Evolutionary conservation across 176 grass and related monocot genomes (phyloP), one percentile per base, ranked within the genome.

Genomic region (Tuctoria greenei): DNA sequence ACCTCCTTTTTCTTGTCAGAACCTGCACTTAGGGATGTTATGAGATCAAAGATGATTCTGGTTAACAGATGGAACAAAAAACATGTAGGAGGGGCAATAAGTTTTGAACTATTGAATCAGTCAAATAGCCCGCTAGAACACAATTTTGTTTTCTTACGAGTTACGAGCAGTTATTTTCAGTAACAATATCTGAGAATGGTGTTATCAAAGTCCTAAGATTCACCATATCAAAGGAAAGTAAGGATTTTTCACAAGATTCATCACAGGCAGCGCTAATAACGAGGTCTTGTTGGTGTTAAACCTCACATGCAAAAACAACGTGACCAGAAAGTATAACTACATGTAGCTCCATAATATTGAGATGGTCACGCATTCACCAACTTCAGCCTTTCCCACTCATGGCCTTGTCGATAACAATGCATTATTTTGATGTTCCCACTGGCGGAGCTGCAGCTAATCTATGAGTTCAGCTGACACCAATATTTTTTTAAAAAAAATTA

Each of bases 11-110:
- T 43, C 77, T 58, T 58, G 67, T 66, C 24, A 51, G 34, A 87
- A 42, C 85, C 79, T 87, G 74, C 34, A 78, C 34, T 83, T 34
- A 34, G 4, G 35, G 47, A 23, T 18, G 42, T 17, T 42, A 27
- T 50, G 51, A 66, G 42, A 62, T 66, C 49, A 72, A 64, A 65
- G n/a, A 60, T 58, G 27, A 61, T 64, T 81, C 26, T 68, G 26
- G 20, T 52, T 37, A 66, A 79, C 6, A 31, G 24, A 82, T 58
- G 4, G 17, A 1, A 31, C 31, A 2, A 31, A 46, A 65, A 35
- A 63, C 49, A 36, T 25, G 26, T 21, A 52, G 12, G 35, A 10
- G 1, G 16, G 13, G 8, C 64, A 66, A 20, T 8, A 17, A 65
- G 61, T 31, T 74, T 20, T 27, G 4, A 43, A 80, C 56, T 39